phyloP scores from a whole-genome alignment of 1,284 basidiomycete species.

The Cryptococcus sp. region DNA sequence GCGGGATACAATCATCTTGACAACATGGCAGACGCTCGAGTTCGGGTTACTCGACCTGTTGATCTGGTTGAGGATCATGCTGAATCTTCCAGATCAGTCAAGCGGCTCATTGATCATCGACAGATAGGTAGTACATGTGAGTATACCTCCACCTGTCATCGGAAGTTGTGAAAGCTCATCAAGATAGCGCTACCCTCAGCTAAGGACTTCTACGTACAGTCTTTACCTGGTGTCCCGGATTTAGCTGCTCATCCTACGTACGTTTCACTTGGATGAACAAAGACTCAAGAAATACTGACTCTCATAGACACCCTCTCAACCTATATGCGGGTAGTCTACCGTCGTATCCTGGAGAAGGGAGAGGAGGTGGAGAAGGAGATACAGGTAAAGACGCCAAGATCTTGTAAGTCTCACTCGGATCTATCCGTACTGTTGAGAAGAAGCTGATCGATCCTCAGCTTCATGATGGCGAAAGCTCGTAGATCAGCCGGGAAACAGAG shows the following conservation, averaged over 20 bases:
- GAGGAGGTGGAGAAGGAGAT: slow-evolving; percentile 40
- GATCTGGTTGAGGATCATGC: neutral
- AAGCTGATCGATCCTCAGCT: slow-evolving; percentile 51
- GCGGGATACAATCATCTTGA: neutral
- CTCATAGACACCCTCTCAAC: slow-evolving; percentile 59
- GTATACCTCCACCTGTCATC: neutral
- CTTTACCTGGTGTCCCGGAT: slow-evolving; percentile 69
- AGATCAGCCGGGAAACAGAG: slow-evolving; percentile 80
- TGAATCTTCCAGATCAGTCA: neutral
- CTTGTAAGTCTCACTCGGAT: slow-evolving; percentile 31
- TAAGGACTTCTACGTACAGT: slow-evolving; percentile 75
- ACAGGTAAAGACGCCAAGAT: slow-evolving; percentile 43
- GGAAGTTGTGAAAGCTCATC: neutral
- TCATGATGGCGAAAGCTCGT: slow-evolving; percentile 84
- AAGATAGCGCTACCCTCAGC: slow-evolving; percentile 52
- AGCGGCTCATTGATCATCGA: neutral
- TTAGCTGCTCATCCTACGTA: slow-evolving; percentile 44
- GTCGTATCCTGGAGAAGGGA: slow-evolving; percentile 63
- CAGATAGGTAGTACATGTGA: neutral
- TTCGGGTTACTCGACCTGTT: neutral
- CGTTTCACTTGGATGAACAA: slow-evolving; percentile 5
- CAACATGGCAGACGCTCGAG: neutral
- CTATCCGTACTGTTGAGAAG: neutral
- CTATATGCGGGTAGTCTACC: slow-evolving; percentile 77
- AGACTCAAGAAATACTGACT: slow-evolving; percentile 8